Conservation (phyloP, 116 monocot species). For the Zostera marina region DNA sequence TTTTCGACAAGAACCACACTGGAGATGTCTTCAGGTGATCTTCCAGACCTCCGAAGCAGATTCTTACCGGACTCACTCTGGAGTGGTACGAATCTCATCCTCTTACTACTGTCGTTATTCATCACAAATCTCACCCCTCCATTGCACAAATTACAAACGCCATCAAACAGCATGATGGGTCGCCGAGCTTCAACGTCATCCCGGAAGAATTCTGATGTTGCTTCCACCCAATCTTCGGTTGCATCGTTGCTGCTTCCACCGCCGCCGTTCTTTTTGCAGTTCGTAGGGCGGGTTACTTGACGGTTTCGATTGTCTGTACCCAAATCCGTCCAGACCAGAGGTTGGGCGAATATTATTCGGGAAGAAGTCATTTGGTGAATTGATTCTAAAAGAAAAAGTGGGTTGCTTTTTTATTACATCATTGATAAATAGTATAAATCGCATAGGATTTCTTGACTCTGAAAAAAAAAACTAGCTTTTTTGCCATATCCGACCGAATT, state of each 20-base stretch:
- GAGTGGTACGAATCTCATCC: slow-evolving; percentile 54
- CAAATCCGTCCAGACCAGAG: too few species aligned
- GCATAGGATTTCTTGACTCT: too few species aligned
- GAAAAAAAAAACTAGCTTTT: too few species aligned
- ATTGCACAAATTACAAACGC: slow-evolving; percentile 93
- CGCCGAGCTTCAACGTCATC: slow-evolving; percentile 23
- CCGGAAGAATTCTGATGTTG: slow-evolving; percentile 52
- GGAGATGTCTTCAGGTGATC: slow-evolving; percentile 86
- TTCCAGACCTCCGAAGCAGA: slow-evolving; percentile 73
- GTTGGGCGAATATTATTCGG: too few species aligned
- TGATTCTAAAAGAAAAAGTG: too few species aligned
- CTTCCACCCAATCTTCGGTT: slow-evolving; percentile 13
- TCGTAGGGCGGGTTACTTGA: too few species aligned
- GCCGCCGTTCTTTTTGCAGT: too few species aligned
- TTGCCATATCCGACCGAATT: background rate
- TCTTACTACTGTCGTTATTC: slow-evolving; percentile 48
- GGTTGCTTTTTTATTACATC: too few species aligned
- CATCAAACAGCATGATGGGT: slow-evolving; percentile 94
- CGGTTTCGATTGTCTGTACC: too few species aligned
- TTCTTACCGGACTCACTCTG: slow-evolving; percentile 73
- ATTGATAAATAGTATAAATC: too few species aligned
- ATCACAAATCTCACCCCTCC: slow-evolving; percentile 67
- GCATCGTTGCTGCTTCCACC: slow-evolving; percentile 17
- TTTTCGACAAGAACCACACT: slow-evolving; percentile 81
- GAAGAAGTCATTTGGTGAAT: too few species aligned